Evolutionary conservation across 176 grass and related monocot species (phyloP), one percentile per base, ranked within the genome.

Genomic region (Chrysopogon serrulatus): DNA sequence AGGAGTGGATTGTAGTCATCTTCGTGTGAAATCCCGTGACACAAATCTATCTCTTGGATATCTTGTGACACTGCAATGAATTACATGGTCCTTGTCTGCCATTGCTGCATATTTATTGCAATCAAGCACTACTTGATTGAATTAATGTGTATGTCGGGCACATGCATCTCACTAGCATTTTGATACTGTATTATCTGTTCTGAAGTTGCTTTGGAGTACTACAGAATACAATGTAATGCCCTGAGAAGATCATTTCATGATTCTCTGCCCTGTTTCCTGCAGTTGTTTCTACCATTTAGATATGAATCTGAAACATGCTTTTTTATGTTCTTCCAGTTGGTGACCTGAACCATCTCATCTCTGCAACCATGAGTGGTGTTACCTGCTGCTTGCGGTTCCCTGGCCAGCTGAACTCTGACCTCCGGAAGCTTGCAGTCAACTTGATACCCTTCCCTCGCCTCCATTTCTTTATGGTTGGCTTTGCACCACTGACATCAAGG

Each of bases 401-500:
- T 4, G 91, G 91, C 1, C 91, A 92, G 65, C 56, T 92, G 26
- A 92, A 92, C 77, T 92, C 91, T 4, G 92, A 94, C 49, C 92
- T 94, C 34, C 81, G 92, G 31, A 91, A 94, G 73, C 92, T 94
- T 37, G 92, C 92, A 5, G 89, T 94, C 42, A 94, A 98, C 64
- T 68, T 95, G 70, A 98, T 95, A 14, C 92, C 95, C 0, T 94
- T 98, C 84, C 95, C 95, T 61, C 95, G 95, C 6, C 92, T 95
- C 74, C 95, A 98, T 30, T 98, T 98, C 78, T 95, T 98, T 77
- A 97, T 97, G 92, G 92, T 97, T 15, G 94, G 92, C 51, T 97
- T 97, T 83, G 92, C 94, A 5, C 92, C 95, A 0, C 84, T 97
- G 59, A 97, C 95, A 65, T 98, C 92, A 35, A 78, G 92, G 62